Base-by-base conservation (phyloP, 2,329 filamentous ascomycete genomes). In the Colletotrichum magnum region DNA sequence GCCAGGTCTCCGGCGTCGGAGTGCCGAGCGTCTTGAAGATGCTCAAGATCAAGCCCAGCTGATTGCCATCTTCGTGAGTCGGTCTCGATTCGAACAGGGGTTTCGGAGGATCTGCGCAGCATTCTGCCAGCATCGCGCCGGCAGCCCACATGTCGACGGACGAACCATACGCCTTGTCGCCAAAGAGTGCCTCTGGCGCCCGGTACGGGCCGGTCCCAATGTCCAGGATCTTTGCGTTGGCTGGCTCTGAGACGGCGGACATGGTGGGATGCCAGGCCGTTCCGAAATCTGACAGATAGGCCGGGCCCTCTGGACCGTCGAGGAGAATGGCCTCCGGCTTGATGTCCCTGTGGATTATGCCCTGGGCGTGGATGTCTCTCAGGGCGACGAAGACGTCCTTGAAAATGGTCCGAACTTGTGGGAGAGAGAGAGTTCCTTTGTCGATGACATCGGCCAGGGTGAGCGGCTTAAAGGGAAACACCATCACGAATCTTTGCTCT, bases 1-100 rank as follows among this genome's bases (percentile, higher is more conserved):
- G 96, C 96, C 96, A 99, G 0, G 85, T 89, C 60, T 91, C 84
- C n/a, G 86, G 80, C 52, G 92, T 92, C 0, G 96, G 96, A 1
- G 95, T 98, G 1, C 97, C 97, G 6, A 99, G 80, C 0, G 92
- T 97, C 80, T 93, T 91, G 82, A 99, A 98, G 43, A 98, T 95
- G 76, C 94, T 97, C 61, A 95, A 87, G 65, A 99, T 95, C 58
- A 99, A 84, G 0, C 94, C 93, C 47, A 99, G 85, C 80, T 99
- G 96, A 76, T 93, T 98, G 0, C 97, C 96, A 58, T 98, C 87
- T 74, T 97, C 94, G 69, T 88, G 85, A 0, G 83, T 85, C 2
- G 86, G 79, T 1, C 94, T 93, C 4, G 94, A 93, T 77, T 96
- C 92, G 74, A 99, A 98, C 1, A 98, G 84, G 0, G 92, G 86